A percentile compares a stretch with the other conserved stretches of the same genome.
These are phyloP conservation scores for Phytophthora nicotianae DNA, from an alignment of 352 stramenopile species.

Conservation along the genomic window DNA sequence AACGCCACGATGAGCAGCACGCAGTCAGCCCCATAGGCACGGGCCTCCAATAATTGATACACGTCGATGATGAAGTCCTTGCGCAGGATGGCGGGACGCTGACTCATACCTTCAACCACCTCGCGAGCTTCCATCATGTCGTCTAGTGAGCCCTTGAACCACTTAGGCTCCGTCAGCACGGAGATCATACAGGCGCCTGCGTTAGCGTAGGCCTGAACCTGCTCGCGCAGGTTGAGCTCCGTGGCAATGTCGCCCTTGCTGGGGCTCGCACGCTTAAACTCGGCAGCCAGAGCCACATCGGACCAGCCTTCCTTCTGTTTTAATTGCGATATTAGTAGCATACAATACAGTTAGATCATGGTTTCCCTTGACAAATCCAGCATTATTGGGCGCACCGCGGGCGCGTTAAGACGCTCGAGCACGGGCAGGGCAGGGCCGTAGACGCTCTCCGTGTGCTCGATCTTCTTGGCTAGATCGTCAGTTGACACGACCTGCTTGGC, in stretches of 20 bases:
- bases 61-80: constrained; percentile 97
- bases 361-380: not conserved
- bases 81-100: constrained; percentile 78
- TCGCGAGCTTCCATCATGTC: constrained; percentile 70
- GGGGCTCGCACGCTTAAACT: constrained; percentile 98
- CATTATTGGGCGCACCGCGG: constrained; percentile 42
- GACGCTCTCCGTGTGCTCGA: constrained; percentile 74
- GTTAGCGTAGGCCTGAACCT: constrained; percentile 91
- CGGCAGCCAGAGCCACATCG: constrained; percentile 93
- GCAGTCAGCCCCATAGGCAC: constrained; percentile 95
- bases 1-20: constrained; percentile 98
- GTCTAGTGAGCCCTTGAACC: constrained; percentile 97
- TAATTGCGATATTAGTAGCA: constrained; percentile 15
- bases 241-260: constrained; percentile 97
- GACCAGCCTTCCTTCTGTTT: constrained; percentile 60
- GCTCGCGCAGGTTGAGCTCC: constrained; percentile 77
- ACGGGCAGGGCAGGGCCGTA: constrained; percentile 90
- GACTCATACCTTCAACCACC: constrained; percentile 45
- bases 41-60: constrained; percentile 96
- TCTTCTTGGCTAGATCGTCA: constrained; percentile 69
- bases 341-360: constrained; percentile 10
- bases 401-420: constrained; percentile 83
- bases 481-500: constrained; percentile 52
- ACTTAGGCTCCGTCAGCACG: constrained; percentile 97
- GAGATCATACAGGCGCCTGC: constrained; percentile 96